phyloP scores from a whole-genome alignment of 2,329 filamentous ascomycete species.

The Fusarium humuli region DNA sequence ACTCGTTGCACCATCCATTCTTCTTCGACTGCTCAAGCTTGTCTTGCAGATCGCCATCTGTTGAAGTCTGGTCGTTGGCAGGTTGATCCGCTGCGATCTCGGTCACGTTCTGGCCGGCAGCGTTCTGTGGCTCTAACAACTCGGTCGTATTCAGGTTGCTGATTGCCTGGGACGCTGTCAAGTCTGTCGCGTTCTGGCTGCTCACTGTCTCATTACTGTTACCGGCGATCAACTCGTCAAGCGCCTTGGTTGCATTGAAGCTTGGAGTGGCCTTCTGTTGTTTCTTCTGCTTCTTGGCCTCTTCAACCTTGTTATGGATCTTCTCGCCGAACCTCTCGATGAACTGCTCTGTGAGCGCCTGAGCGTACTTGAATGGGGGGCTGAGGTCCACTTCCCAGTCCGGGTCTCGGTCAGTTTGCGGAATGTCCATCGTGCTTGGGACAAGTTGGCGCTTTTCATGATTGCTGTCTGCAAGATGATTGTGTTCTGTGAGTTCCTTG shows the following conservation, averaged over 20 bases:
- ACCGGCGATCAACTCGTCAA: background rate
- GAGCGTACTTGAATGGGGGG: background rate
- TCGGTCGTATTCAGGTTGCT: background rate
- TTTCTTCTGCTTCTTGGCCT: background rate
- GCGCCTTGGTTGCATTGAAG: background rate
- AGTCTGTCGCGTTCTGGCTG: background rate
- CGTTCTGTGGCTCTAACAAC: background rate
- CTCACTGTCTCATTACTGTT: background rate
- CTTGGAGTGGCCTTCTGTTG: background rate
- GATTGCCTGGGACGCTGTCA: background rate
- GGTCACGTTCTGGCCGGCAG: too few species aligned
- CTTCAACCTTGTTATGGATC: background rate
- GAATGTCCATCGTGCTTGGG: background rate
- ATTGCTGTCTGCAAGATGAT: background rate
- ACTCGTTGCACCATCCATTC: constrained; percentile 27
- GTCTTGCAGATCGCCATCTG: background rate
- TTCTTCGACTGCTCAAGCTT: constrained; percentile 15
- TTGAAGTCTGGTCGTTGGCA: background rate
- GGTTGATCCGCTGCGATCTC: background rate
- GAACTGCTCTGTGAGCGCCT: background rate
- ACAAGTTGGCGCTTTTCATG: background rate
- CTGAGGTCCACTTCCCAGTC: background rate
- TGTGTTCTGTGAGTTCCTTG: background rate
- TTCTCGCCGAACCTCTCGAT: background rate
- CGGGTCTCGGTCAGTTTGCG: background rate